Base-by-base conservation (phyloP, 495 filamentous ascomycete genomes). In the Aspergillus funiculosus region DNA sequence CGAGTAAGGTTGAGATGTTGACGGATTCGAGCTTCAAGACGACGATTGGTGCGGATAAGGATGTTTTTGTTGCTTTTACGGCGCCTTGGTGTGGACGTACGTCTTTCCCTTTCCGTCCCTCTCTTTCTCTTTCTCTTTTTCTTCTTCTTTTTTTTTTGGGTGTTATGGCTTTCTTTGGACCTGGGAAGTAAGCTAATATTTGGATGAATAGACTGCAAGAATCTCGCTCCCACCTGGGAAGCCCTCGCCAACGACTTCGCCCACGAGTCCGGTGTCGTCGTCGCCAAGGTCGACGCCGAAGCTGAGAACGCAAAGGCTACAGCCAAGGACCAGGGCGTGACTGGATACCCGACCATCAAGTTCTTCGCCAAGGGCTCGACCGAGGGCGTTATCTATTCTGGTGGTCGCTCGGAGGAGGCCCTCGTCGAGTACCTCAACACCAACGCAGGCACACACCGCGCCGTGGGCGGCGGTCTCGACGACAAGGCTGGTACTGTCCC, bases 81-180 rank as follows among this genome's bases (percentile, higher is more conserved):
- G 89, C 89, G 46, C 89, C 89, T 36, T 96, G 89, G 89, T 96
- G 89, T 76, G 89, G 89, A 66, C 89, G 89, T 95, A 79, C 57
- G 89, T 88, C n/a, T n/a, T 41, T 46, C 17, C 14, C 21, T 39
- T 27, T n/a, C 19, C 48, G n/a, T n/a, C n/a, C n/a, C n/a, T n/a
- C 22, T 39, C 7, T 13, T 28, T 25, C 39, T 46, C 17, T 45
- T 42, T 39, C 8, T 47, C 17, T 27, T 2, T 35, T 4, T 17
- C n/a, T 50, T 28, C 27, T 21, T 17, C 44, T 8, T n/a, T 38
- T 27, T 31, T 36, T 24, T 46, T 13, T n/a, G 43, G 31, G 39
- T 40, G 7, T 25, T 8, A 32, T 40, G 4, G 31, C 5, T 10
- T 5, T 11, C 17, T 20, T 7, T 19, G 21, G 30, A 14, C 43